Evolutionary conservation across 2,329 filamentous ascomycete genomes (phyloP).

Genomic region (Magnaporthiopsis poae): DNA sequence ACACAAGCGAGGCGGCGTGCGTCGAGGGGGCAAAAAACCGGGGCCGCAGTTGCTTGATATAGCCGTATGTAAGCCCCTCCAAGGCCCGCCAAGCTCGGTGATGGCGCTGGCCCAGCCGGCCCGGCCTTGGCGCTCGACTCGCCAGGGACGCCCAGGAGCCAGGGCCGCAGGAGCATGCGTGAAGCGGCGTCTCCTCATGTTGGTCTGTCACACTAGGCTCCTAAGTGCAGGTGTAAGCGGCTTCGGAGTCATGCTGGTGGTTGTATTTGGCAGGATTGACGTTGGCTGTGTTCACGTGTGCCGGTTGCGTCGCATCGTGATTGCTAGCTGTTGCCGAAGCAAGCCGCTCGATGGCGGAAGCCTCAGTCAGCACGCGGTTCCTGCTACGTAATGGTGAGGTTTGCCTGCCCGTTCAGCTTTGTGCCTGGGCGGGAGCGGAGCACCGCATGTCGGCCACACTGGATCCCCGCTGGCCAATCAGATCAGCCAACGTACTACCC

Average conservation of each 20-base stretch:
- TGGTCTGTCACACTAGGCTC: conserved; percentile 35
- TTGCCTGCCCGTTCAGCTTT: too few species aligned
- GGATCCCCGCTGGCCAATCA: too few species aligned
- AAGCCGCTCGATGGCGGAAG: conserved; percentile 13
- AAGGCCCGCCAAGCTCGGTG: not conserved
- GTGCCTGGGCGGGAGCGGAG: too few species aligned
- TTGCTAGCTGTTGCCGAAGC: conserved; percentile 17
- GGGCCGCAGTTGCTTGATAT: not conserved
- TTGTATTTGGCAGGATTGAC: not conserved
- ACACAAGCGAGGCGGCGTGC: not conserved
- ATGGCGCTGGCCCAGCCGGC: not conserved
- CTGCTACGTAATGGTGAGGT: not conserved
- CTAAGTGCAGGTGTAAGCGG: conserved; percentile 47
- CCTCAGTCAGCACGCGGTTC: not conserved
- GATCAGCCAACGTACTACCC: too few species aligned
- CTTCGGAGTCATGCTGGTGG: conserved; percentile 4
- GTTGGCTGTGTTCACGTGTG: not conserved
- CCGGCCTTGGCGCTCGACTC: not conserved
- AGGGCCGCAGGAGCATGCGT: not conserved
- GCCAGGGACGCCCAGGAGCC: not conserved
- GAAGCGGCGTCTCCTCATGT: conserved; percentile 9
- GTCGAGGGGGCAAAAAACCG: not conserved
- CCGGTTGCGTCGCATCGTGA: not conserved
- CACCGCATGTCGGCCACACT: too few species aligned
- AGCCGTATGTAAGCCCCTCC: not conserved